Evolutionary conservation across 2,329 filamentous ascomycete species (phyloP), one percentile per base, ranked within the genome.

Genomic region (Venturia asperata): DNA sequence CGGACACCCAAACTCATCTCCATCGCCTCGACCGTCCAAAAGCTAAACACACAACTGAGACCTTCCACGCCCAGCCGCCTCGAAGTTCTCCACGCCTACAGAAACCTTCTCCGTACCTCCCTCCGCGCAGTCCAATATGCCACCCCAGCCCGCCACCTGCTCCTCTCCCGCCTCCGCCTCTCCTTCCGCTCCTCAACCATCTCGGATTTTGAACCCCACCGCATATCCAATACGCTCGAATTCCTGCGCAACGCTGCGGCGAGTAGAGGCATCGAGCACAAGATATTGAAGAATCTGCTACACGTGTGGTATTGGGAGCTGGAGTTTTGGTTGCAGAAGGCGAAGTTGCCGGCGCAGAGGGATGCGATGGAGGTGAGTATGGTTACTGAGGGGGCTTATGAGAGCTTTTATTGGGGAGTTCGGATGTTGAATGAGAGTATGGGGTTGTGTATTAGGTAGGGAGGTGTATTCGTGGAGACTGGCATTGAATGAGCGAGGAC

Each of bases 381-480:
- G 34, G 37, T 62, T 15, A 43, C 1, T 19, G 27, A 58, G 34
- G 39, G 47, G 47, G 37, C 64, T 15, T 65, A 67, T 39, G 43
- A 58, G 13, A 19, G 62, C 19, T 55, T 67, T 56, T 42, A 91
- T 64, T 83, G 83, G 77, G 90, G 87, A 9, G 73, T 92, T 61
- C 81, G 80, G 21, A 89, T 89, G 87, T 78, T 92, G 64, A 92
- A 92, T 71, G 85, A 87, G 72, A 86, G 81, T 7, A 87, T 92
- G 86, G 83, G 83, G 0, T 72, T 90, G 52, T 89, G 87, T 64
- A 70, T 81, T 5, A 42, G 62, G 45, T 62, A 45, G 60, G 45
- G 17, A 10, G 45, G 21, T 47, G 19, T 9, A 13, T 4, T 15
- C 11, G 13, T 9, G 3, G 15, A 21, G 47, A 17, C 2, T 52